A percentile compares a stretch with the other conserved stretches of the same genome.
Conservation (phyloP, 371 early-diverging fungal species). For the Apophysomyces ossiformis region DNA sequence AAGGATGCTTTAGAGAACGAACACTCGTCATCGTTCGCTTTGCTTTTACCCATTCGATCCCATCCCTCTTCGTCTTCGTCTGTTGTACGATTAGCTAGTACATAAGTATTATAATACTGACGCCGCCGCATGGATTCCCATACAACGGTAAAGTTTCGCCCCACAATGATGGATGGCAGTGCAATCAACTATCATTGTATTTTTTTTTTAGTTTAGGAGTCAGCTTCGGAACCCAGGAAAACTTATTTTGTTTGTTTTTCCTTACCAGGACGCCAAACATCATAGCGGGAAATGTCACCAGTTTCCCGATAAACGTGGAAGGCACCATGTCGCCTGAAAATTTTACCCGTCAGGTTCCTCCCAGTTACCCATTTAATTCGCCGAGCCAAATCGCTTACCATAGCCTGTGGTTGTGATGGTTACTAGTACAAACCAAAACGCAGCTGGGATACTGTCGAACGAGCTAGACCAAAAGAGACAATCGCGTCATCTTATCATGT, state of each 20-base stretch:
- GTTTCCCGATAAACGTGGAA: constrained; percentile 80
- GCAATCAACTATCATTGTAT: constrained; percentile 65
- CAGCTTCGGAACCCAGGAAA: background rate
- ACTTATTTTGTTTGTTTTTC: background rate
- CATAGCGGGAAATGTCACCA: constrained; percentile 87
- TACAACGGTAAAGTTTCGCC: constrained; percentile 85
- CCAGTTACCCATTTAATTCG: too few species aligned
- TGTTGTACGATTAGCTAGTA: constrained; percentile 13
- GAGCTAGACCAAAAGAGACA: constrained; percentile 39
- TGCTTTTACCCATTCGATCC: constrained; percentile 12
- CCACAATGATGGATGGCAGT: constrained; percentile 87
- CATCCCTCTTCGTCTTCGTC: constrained; percentile 31
- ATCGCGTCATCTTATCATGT: background rate
- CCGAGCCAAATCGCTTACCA: constrained; percentile 41
- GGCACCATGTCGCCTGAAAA: constrained; percentile 77
- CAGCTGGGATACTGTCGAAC: constrained; percentile 85
- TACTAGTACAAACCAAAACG: constrained; percentile 84
- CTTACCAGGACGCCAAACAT: constrained; percentile 78
- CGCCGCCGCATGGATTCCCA: constrained; percentile 78
- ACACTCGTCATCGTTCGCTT: constrained; percentile 15
- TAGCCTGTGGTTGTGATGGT: constrained; percentile 90
- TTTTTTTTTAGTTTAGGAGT: background rate
- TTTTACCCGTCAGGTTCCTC: background rate
- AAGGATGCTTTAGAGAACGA: too few species aligned
- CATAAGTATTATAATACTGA: constrained; percentile 20